Percentiles rank a stretch among this genome's conserved stretches.
These are phyloP conservation scores for Acer campestre DNA, from an alignment of 345 rosid genomes.

Conservation along the genomic window DNA sequence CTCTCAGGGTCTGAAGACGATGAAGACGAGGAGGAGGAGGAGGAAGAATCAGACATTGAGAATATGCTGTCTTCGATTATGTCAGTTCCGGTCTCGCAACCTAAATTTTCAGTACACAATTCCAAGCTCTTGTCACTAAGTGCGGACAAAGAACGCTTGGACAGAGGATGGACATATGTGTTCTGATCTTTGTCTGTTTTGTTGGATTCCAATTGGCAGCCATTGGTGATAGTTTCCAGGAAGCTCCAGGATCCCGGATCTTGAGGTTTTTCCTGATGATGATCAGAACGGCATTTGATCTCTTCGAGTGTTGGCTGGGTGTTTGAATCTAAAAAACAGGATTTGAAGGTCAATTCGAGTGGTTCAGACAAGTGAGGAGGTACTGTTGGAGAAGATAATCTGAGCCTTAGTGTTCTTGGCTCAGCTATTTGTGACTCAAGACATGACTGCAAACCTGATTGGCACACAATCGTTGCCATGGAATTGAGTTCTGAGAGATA, in stretches of 20 bases:
- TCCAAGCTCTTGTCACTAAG: constrained; percentile 76
- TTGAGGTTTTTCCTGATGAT: constrained; percentile 12
- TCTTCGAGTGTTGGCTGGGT: constrained; percentile 21
- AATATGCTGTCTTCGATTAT: constrained; percentile 34
- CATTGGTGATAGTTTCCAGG: constrained; percentile 43
- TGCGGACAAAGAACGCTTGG: constrained; percentile 43
- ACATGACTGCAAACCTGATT: constrained; percentile 52
- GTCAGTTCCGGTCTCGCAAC: constrained; percentile 81
- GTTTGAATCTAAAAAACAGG: constrained; percentile 35
- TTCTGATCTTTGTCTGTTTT: constrained; percentile 21
- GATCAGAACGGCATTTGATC: constrained; percentile 12
- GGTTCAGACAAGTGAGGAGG: constrained; percentile 37
- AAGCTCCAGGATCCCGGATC: constrained; percentile 51
- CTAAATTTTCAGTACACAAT: constrained; percentile 82
- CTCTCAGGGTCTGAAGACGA: constrained; percentile 1
- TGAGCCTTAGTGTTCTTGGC: constrained; percentile 59
- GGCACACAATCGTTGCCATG: constrained; percentile 77
- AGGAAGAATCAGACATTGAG: constrained; percentile 8
- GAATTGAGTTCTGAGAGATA: neutral
- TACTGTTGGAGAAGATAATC: constrained; percentile 45
- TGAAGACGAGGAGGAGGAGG: too few species aligned
- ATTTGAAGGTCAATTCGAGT: constrained; percentile 37
- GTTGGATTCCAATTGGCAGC: constrained; percentile 16
- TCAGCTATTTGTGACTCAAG: constrained; percentile 60
- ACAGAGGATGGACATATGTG: constrained; percentile 47